Conservation (phyloP, 345 rosid genomes). For the Acer yangbiense region DNA sequence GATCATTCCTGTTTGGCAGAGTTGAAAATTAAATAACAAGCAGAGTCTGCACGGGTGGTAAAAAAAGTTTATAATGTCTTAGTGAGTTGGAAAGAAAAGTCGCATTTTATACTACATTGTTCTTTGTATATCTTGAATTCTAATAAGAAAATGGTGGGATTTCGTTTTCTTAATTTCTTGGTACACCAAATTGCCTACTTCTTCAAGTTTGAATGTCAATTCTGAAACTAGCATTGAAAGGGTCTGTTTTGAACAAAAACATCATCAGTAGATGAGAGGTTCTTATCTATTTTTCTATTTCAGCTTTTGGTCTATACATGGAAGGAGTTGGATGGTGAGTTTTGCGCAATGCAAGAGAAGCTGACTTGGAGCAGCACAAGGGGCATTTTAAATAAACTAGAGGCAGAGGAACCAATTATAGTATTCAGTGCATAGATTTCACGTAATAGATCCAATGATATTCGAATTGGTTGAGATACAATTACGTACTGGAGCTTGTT, state of each 20-base stretch:
- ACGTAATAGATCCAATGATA: too few species aligned
- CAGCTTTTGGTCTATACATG: neutral
- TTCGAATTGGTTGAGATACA: conserved; percentile 2
- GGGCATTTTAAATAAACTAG: neutral
- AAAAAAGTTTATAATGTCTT: conserved; percentile 7
- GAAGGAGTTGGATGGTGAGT: neutral
- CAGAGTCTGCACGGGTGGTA: neutral
- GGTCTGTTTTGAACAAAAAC: neutral
- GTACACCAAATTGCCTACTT: conserved; percentile 19
- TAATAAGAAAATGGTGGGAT: conserved; percentile 33
- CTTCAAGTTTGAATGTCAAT: conserved; percentile 9
- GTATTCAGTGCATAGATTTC: neutral
- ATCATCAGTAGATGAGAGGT: neutral
- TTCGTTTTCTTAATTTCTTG: conserved; percentile 33
- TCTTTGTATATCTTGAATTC: conserved; percentile 29
- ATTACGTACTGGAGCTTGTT: neutral
- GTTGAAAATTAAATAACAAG: conserved; percentile 14
- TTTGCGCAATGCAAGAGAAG: conserved; percentile 2
- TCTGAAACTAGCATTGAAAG: neutral
- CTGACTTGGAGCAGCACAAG: neutral
- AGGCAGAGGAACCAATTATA: neutral
- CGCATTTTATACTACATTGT: conserved; percentile 22
- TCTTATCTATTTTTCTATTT: neutral
- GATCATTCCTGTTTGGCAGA: conserved; percentile 24
- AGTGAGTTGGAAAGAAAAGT: neutral